Conservation (phyloP, 495 filamentous ascomycete species). For the Coniosporium apollinis region DNA sequence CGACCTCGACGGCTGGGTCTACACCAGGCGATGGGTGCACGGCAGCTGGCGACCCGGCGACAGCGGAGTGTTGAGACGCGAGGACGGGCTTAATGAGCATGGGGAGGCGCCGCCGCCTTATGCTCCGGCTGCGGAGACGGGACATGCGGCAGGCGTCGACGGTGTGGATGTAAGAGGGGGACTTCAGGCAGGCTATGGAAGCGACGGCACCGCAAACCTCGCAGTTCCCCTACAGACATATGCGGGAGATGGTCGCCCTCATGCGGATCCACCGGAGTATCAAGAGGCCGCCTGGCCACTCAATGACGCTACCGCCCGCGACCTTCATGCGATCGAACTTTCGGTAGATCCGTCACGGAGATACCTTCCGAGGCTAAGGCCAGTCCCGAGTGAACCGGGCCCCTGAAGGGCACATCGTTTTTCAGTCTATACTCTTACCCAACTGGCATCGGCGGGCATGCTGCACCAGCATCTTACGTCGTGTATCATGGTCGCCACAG, state of each 20-base stretch:
- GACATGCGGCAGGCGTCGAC: background rate
- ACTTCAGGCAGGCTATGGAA: conserved; percentile 1
- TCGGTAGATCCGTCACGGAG: too few relatives aligned
- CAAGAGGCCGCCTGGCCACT: conserved; percentile 2
- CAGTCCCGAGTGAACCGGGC: too few relatives aligned
- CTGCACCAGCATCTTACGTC: too few relatives aligned
- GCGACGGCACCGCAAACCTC: conserved; percentile 1
- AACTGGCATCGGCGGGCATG: too few relatives aligned
- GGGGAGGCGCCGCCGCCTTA: conserved; percentile 29
- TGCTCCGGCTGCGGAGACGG: conserved; percentile 8
- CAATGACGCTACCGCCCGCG: too few relatives aligned
- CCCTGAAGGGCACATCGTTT: too few relatives aligned
- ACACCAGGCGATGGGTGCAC: conserved; percentile 15
- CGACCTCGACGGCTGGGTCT: conserved; percentile 21
- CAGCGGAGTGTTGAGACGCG: conserved; percentile 6
- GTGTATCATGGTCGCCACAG: too few relatives aligned
- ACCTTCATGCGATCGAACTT: too few relatives aligned
- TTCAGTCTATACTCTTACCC: too few relatives aligned
- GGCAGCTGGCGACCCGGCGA: conserved; percentile 14
- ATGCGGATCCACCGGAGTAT: conserved; percentile 22
- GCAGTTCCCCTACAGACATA: conserved; percentile 20
- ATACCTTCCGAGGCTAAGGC: too few relatives aligned
- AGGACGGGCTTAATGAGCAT: conserved; percentile 27
- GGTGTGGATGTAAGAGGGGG: conserved; percentile 4
- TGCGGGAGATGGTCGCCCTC: conserved; percentile 12